phyloP scores from a whole-genome alignment of 164 flowering plant genomes.

The Vitis rupestris region DNA sequence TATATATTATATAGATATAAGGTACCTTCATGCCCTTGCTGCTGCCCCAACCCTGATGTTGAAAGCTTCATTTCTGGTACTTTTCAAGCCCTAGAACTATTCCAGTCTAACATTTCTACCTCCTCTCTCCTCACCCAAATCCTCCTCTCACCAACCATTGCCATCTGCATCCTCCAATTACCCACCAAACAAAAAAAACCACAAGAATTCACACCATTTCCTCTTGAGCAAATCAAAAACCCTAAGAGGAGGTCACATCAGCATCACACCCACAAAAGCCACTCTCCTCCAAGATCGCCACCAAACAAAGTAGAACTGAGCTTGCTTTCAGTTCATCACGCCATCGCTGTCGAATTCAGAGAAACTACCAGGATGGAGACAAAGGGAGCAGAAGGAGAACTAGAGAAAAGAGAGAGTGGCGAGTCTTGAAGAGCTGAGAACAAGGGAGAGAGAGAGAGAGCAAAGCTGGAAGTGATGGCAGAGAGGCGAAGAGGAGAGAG shows the following conservation, averaged over 20 bases:
- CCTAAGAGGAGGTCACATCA: not conserved
- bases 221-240: not conserved
- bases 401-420: not conserved
- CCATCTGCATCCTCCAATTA: too few species aligned
- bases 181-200: too few species aligned
- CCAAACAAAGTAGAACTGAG: too few species aligned
- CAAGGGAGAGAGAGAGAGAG: slow-evolving; percentile 6
- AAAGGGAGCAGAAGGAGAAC: not conserved
- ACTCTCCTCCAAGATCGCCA: slow-evolving; percentile 3
- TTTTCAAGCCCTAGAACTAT: too few species aligned
- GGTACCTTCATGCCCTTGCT: slow-evolving; percentile 54
- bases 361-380: too few species aligned
- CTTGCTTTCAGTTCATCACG: too few species aligned
- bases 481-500: slow-evolving; percentile 9
- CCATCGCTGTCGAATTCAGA: too few species aligned
- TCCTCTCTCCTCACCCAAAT: not conserved
- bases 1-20: not conserved
- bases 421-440: not conserved
- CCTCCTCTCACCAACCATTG: not conserved
- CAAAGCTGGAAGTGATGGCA: slow-evolving; percentile 20
- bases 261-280: too few species aligned
- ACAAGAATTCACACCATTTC: too few species aligned
- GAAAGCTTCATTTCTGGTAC: slow-evolving; percentile 32
- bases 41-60: slow-evolving; percentile 49
- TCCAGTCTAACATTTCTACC: too few species aligned